Conservation (phyloP, 2,329 filamentous ascomycete species). For the Stagonosporopsis chrysanthemi region DNA sequence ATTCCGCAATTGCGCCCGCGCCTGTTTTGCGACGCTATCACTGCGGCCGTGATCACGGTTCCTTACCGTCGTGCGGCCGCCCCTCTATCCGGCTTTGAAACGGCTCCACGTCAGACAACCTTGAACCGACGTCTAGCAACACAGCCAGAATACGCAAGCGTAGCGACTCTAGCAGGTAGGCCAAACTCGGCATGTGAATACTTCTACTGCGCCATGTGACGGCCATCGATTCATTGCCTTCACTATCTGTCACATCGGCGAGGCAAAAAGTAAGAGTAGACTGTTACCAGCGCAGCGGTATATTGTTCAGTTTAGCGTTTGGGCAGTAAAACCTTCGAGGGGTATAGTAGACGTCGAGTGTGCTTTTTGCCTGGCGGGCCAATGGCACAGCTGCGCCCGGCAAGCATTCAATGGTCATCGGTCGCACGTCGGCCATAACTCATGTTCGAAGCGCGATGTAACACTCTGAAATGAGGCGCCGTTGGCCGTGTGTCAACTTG, state of each 20-base stretch:
- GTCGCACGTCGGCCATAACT: constrained; percentile 16
- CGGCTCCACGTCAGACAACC: constrained; percentile 12
- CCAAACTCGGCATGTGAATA: constrained; percentile 10
- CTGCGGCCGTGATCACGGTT: constrained; percentile 1
- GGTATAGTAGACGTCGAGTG: constrained; percentile 3
- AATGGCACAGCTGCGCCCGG: constrained; percentile 20
- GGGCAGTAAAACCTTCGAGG: constrained; percentile 10
- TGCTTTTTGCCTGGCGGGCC: constrained; percentile 24
- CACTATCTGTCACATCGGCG: constrained; percentile 13
- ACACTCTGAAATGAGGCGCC: constrained; percentile 29
- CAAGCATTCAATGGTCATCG: not conserved
- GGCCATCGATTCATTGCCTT: constrained; percentile 1
- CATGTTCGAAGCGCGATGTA: constrained; percentile 26
- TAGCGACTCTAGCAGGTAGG: constrained; percentile 1
- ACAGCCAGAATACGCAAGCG: constrained; percentile 6
- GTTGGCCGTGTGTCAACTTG: constrained; percentile 22
- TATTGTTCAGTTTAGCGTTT: constrained; percentile 17
- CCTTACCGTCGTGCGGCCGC: constrained; percentile 7
- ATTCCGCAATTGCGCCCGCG: constrained; percentile 16
- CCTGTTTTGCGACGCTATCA: constrained; percentile 11
- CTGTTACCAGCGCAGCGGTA: constrained; percentile 17
- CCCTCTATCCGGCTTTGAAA: constrained; percentile 13
- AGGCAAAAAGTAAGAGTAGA: constrained; percentile 15
- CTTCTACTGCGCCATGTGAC: constrained; percentile 2
- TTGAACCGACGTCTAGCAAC: constrained; percentile 17